A percentile compares a stretch with the other conserved stretches of the same genome.
phyloP scores from a whole-genome alignment of 305 asterid species.

The Fraxinus xanthoxyloides region DNA sequence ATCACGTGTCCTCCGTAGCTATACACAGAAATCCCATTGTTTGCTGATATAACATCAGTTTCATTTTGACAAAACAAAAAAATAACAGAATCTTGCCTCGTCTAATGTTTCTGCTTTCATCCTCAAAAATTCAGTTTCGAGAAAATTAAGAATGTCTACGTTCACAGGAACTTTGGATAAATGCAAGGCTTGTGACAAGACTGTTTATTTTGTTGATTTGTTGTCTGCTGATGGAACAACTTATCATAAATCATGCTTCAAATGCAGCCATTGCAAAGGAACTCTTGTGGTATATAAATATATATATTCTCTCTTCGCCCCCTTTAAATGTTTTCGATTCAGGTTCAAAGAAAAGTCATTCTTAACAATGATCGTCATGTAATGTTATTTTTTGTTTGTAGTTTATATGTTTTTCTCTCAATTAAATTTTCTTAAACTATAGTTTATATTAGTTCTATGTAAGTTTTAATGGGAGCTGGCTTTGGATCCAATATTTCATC shows the following conservation, averaged over 20 bases:
- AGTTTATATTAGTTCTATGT: background rate
- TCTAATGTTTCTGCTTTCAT: background rate
- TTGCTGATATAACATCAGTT: conserved; percentile 26
- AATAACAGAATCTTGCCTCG: background rate
- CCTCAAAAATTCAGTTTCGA: background rate
- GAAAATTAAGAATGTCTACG: conserved; percentile 26
- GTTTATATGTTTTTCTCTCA: background rate
- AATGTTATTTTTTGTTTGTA: background rate
- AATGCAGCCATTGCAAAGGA: conserved; percentile 95
- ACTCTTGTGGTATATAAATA: conserved; percentile 65
- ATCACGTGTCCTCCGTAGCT: conserved; percentile 38
- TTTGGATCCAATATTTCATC: background rate
- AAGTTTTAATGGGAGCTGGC: background rate
- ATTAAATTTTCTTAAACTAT: background rate
- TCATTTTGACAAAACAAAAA: conserved; percentile 9
- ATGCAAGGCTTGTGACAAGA: conserved; percentile 56
- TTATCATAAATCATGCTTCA: conserved; percentile 82
- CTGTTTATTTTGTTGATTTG: conserved; percentile 81
- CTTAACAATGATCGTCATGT: background rate
- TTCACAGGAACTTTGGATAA: conserved; percentile 55
- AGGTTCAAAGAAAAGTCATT: no score
- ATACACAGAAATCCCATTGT: conserved; percentile 1
- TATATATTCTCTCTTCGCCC: conserved; percentile 9
- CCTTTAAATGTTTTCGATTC: background rate
- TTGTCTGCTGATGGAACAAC: conserved; percentile 79